phyloP scores from a whole-genome alignment of 2,329 filamentous ascomycete genomes.

The Nemania abortiva region DNA sequence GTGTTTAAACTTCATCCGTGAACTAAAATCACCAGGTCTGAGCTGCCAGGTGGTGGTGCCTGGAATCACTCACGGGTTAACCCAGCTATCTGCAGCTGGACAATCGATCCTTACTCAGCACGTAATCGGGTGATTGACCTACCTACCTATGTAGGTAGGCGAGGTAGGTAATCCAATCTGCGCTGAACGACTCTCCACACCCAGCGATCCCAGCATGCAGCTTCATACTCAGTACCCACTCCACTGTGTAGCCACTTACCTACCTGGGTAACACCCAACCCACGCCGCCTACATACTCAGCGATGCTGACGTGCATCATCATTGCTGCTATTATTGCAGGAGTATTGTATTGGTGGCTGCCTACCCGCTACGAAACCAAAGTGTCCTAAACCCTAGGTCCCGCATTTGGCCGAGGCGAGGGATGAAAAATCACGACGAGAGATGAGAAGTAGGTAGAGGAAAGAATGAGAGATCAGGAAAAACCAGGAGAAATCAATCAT shows the following conservation, averaged over 20 bases:
- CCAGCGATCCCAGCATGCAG: not conserved
- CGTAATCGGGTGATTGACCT: not conserved
- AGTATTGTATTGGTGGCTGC: slow-evolving; percentile 6
- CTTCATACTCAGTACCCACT: not conserved
- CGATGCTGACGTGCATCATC: slow-evolving; percentile 19
- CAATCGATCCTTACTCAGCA: slow-evolving; percentile 3
- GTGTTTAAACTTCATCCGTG: not conserved
- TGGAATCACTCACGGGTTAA: not conserved
- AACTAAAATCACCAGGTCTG: too few relatives aligned
- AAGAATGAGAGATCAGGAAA: too few relatives aligned
- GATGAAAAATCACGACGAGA: too few relatives aligned
- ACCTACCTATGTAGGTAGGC: not conserved
- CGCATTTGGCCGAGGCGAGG: too few relatives aligned
- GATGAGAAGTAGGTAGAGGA: too few relatives aligned
- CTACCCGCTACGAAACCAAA: slow-evolving; percentile 1
- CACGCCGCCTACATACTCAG: not conserved
- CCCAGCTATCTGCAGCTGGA: not conserved
- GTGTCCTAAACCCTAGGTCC: not conserved
- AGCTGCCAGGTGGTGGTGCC: too few relatives aligned
- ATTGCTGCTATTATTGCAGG: slow-evolving; percentile 20
- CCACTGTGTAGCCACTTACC: not conserved
- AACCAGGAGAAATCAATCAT: too few relatives aligned
- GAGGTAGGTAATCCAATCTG: not conserved
- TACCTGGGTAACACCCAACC: not conserved
- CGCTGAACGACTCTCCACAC: not conserved